Base-by-base conservation (phyloP, 1,284 basidiomycete species). In the Vanrija sp. region DNA sequence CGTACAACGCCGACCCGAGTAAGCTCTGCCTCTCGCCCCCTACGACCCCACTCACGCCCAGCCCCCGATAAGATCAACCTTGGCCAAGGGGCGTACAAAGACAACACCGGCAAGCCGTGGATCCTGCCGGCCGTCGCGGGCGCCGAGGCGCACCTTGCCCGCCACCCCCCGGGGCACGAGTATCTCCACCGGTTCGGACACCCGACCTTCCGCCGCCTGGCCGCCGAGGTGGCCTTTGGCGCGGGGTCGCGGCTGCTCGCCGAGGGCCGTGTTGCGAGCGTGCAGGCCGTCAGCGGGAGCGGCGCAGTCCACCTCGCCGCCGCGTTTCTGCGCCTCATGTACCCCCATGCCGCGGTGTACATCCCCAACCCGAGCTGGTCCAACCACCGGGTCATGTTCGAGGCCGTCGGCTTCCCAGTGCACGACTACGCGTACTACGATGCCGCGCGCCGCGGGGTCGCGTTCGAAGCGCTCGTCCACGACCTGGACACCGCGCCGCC, bases 331-430 rank as follows among this genome's bases (percentile, higher is more conserved):
- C 83, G 84, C 62, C 81, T 81, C 57, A 94, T 90, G 77, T 97
- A 95, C 78, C 83, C 82, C 44, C 78, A 81, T 49, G 85, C 85
- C 65, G 82, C 83, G 65, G 79, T 95, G 60, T 91, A 86, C 75
- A 72, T 97, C 66, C 91, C 88, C 71, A 85, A 92, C 73, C 93
- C 93, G 38, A 96, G 94, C 28, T 98, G 94, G 94, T 92, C 86
- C 56, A 97, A 92, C 79, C 93, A 98, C 79, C 85, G 87, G 67
- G 85, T 89, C 38, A 91, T 98, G 73, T 87, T 96, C 78, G 83
- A 81, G 67, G 88, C 89, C 65, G 87, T 89, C 44, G 89, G 87
- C 40, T 86, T 95, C 66, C 82, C 85, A 49, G 87, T 89, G 16
- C 76, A 86, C 43, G 84, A 87, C 51, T 96, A 96, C 78, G 83